These are phyloP conservation scores for Lipomyces spencermartinsiae DNA, from an alignment of 805 yeast species.

Conservation along the genomic window DNA sequence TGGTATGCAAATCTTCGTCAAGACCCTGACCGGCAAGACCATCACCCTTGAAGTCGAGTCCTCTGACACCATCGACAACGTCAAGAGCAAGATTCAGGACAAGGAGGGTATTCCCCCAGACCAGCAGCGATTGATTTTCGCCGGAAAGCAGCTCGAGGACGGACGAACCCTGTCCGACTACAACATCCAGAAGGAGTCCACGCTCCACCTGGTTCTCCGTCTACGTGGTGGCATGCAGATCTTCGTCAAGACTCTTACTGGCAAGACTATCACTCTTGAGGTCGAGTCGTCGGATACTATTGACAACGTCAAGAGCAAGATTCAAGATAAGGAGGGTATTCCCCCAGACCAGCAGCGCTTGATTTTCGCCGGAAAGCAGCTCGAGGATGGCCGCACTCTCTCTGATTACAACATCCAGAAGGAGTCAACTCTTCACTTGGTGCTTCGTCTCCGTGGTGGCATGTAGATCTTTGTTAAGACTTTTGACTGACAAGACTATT, in stretches of 20 bases:
- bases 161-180: conserved; percentile 93
- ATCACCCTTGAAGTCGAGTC: conserved; percentile 90
- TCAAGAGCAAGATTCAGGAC: conserved; percentile 93
- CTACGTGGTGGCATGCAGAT: conserved; percentile 94
- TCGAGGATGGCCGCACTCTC: conserved; percentile 93
- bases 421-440: conserved; percentile 87
- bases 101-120: conserved; percentile 97
- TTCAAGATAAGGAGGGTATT: conserved; percentile 95
- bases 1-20: conserved; percentile 94
- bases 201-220: conserved; percentile 82
- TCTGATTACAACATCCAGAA: conserved; percentile 96
- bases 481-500: conserved; percentile 90
- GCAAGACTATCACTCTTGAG: conserved; percentile 87
- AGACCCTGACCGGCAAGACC: conserved; percentile 89
- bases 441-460: conserved; percentile 87
- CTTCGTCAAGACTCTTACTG: conserved; percentile 87
- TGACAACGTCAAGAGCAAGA: conserved; percentile 93
- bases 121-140: conserved; percentile 92
- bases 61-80: conserved; percentile 93
- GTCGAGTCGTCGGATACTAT: conserved; percentile 95
- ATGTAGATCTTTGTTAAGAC: conserved; percentile 93
- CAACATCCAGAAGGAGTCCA: conserved; percentile 94
- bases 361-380: conserved; percentile 95
- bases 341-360: conserved; percentile 97
- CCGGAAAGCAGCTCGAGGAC: conserved; percentile 95